Evolutionary conservation across 2,329 filamentous ascomycete genomes (phyloP), one percentile per base, ranked within the genome.

Genomic region (Nemania sp.): DNA sequence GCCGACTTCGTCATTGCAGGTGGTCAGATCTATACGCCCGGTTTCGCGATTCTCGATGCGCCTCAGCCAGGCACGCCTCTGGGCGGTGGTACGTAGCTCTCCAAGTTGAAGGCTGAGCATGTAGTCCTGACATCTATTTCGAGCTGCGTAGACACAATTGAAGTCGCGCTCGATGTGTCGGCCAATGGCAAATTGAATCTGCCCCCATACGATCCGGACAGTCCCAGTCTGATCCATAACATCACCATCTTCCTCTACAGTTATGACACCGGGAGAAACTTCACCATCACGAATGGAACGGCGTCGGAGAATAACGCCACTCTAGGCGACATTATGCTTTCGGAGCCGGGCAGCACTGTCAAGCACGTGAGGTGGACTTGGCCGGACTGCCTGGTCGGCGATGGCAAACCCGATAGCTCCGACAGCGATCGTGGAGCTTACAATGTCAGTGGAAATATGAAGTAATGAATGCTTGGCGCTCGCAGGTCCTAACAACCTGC

Each of bases 291-390:
- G 4, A 89, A 89, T 72, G 83, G 84, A 52, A 88, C 85, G 2
- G 80, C 79, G 5, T 76, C 79, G 3, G 72, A 74, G 7, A 77
- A 79, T 57, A 80, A 81, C 54, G 82, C 81, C 7, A 87, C 82
- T 45, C 73, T 87, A 6, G 84, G 85, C 1, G 79, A 87, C 51
- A 87, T 91, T 56, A 82, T 91, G 77, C 72, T 75, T 29, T 84
- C 88, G 63, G 87, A 91, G 69, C 74, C 81, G 0, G 83, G 83
- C 3, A 89, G 87, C 69, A 90, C 88, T 0, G 89, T 91, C 45
- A 91, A 91, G 71, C 88, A 91, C 70, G 81, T 90, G 63, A 87
- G 87, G 69, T 91, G 88, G 86, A 77, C 83, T 18, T 91, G 88
- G 88, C 88, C 89, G 0, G 81, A 83, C 59, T 91, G 88, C 67